Evolutionary conservation across 306 rosid genomes (phyloP), one percentile per base, ranked within the genome.

Genomic region (Glycine tomentella): DNA sequence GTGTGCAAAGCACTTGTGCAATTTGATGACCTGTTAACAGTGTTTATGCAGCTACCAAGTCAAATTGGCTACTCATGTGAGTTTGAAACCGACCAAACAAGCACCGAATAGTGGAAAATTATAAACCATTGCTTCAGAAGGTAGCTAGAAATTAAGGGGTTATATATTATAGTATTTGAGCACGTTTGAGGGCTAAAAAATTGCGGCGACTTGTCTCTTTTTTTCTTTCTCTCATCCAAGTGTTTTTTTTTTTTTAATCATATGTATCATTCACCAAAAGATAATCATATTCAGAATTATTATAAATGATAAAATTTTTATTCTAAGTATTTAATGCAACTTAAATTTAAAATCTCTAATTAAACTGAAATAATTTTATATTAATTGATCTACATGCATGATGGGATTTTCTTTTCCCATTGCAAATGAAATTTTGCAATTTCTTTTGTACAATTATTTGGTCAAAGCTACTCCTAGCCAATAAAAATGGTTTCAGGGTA

Each of bases 21-120:
- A 40, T 62, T 69, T 69, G 59, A 69, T 66, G 40, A 42, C 45
- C 25, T 78, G 58, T 56, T 40, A 51, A 34, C 8, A 8, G n/a
- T 33, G 5, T 77, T 71, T 6, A 50, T 40, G 75, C 16, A 3
- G 62, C 49, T 64, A 15, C 79, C 25, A 71, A 64, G 48, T 78
- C 86, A 70, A 82, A 50, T 77, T n/a, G 63, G 46, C 9, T 6
- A 12, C 51, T 64, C 75, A 77, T 63, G 46, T 77, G 82, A 52
- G 65, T 25, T 70, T 70, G 65, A 70, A 77, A 61, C 81, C 74
- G 61, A 61, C 79, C 79, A 83, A 71, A 52, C 70, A 42, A 69
- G 45, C 68, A 70, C 44, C 2, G 3, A 25, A 36, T 46, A 5
- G 33, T 36, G 71, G 36, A 45, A 56, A 55, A 31, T 34, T 46